phyloP scores from a whole-genome alignment of 2,329 filamentous ascomycete genomes.

The Cladophialophora carrionii region DNA sequence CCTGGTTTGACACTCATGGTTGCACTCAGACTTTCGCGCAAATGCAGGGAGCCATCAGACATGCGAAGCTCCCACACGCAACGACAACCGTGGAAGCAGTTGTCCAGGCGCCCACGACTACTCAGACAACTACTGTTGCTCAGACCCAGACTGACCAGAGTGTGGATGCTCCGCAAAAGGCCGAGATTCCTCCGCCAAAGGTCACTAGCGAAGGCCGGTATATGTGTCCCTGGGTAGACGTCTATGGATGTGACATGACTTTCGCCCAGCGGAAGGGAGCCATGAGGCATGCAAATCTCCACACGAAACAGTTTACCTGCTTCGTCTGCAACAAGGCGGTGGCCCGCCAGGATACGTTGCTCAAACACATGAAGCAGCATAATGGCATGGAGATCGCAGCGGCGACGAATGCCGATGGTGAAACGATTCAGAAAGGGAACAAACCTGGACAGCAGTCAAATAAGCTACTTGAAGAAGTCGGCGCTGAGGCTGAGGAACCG shows the following conservation, averaged over 20 bases:
- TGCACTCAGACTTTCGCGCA: slow-evolving; percentile 32
- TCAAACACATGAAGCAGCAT: slow-evolving; percentile 30
- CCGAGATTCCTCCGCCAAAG: neutral
- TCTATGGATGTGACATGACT: slow-evolving; percentile 28
- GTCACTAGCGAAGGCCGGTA: slow-evolving; percentile 23
- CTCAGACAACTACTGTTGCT: neutral
- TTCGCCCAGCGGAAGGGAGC: slow-evolving; percentile 27
- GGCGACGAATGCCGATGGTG: neutral
- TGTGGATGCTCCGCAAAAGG: neutral
- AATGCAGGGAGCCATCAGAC: slow-evolving; percentile 28
- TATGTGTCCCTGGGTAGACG: slow-evolving; percentile 30
- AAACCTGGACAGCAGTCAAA: neutral
- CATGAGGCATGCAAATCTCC: slow-evolving; percentile 26
- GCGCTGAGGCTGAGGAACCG: neutral
- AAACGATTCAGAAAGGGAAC: neutral
- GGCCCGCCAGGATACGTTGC: slow-evolving; percentile 23
- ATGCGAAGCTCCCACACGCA: slow-evolving; percentile 13
- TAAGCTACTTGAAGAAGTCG: neutral
- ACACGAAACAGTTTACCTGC: slow-evolving; percentile 28
- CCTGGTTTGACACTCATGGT: slow-evolving; percentile 20
- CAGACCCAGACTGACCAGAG: neutral
- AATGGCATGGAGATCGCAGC: slow-evolving; percentile 16
- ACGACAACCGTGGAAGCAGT: neutral
- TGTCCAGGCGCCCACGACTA: neutral
- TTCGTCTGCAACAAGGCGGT: slow-evolving; percentile 29